A percentile compares a stretch with the other conserved stretches of the same genome.
phyloP scores from a whole-genome alignment of 345 rosid species.

The Heritiera littoralis region DNA sequence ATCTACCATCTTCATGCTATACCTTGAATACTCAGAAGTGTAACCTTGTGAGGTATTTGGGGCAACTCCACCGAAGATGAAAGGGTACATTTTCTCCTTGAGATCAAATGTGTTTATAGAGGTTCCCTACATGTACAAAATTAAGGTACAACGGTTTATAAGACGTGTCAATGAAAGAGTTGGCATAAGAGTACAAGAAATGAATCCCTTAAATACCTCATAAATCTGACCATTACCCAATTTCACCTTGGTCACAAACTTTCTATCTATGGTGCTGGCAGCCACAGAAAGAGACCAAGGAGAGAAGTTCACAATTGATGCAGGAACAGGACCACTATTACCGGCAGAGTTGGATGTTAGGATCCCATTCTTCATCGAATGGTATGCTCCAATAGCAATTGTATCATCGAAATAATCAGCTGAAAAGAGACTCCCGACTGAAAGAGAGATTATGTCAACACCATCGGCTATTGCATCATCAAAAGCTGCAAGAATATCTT shows the following conservation, averaged over 20 bases:
- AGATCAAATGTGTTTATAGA: slow-evolving; percentile 14
- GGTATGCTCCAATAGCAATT: slow-evolving; percentile 78
- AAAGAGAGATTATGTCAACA: slow-evolving; percentile 29
- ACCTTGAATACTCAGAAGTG: neutral
- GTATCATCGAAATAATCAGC: slow-evolving; percentile 30
- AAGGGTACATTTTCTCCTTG: slow-evolving; percentile 15
- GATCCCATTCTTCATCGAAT: slow-evolving; percentile 70
- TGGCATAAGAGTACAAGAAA: neutral
- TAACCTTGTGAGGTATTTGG: neutral
- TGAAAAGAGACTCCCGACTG: neutral
- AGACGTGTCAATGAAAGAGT: neutral
- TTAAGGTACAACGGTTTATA: neutral
- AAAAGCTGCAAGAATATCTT: slow-evolving; percentile 38
- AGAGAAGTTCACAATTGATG: slow-evolving; percentile 59
- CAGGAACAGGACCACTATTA: slow-evolving; percentile 54
- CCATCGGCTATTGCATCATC: slow-evolving; percentile 50
- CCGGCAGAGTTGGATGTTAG: slow-evolving; percentile 74
- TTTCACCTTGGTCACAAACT: slow-evolving; percentile 53
- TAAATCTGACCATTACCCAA: slow-evolving; percentile 54
- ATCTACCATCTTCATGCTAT: neutral
- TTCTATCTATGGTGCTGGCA: slow-evolving; percentile 61
- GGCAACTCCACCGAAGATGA: slow-evolving; percentile 6
- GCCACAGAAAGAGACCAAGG: slow-evolving; percentile 87
- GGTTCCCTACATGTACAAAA: neutral
- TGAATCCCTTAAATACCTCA: slow-evolving; percentile 35